Conservation (phyloP, 495 filamentous ascomycete species). For the Articulospora tetracladia region DNA sequence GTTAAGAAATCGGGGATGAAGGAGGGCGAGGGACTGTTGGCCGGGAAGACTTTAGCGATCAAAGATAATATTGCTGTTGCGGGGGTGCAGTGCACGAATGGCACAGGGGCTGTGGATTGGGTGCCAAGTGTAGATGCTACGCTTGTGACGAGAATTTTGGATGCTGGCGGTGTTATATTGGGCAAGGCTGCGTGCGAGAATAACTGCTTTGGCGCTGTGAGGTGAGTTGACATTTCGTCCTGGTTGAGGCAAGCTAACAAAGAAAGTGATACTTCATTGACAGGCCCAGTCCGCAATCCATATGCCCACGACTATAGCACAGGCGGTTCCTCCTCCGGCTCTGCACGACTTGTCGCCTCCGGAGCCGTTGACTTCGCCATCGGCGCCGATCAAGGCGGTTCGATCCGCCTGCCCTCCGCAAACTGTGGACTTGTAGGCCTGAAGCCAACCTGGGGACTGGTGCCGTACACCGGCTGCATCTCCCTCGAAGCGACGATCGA, state of each 20-base stretch:
- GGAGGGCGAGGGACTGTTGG: constrained; percentile 23
- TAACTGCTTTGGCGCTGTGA: constrained; percentile 3
- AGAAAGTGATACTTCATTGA: constrained; percentile 39
- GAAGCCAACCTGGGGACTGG: constrained; percentile 46
- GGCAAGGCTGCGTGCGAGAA: constrained; percentile 32
- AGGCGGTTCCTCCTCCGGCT: constrained; percentile 57
- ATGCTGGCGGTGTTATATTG: constrained; percentile 31
- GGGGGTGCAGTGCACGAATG: constrained; percentile 34
- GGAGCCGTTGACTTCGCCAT: constrained; percentile 51
- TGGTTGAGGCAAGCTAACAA: neutral
- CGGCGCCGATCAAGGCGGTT: constrained; percentile 59
- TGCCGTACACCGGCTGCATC: constrained; percentile 45
- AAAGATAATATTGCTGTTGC: constrained; percentile 38
- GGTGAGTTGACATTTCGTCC: constrained; percentile 17
- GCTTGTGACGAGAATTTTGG: constrained; percentile 31
- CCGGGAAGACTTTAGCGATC: constrained; percentile 31
- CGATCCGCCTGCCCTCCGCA: constrained; percentile 51
- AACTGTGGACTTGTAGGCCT: constrained; percentile 44
- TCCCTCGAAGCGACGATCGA: constrained; percentile 44
- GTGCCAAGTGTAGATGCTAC: constrained; percentile 34
- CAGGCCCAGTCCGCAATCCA: constrained; percentile 48
- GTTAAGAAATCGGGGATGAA: constrained; percentile 26
- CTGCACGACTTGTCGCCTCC: constrained; percentile 46
- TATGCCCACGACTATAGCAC: constrained; percentile 44
- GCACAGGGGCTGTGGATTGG: constrained; percentile 32